Evolutionary conservation across 164 flowering plant genomes (phyloP).

Genomic region (Piper longum): DNA sequence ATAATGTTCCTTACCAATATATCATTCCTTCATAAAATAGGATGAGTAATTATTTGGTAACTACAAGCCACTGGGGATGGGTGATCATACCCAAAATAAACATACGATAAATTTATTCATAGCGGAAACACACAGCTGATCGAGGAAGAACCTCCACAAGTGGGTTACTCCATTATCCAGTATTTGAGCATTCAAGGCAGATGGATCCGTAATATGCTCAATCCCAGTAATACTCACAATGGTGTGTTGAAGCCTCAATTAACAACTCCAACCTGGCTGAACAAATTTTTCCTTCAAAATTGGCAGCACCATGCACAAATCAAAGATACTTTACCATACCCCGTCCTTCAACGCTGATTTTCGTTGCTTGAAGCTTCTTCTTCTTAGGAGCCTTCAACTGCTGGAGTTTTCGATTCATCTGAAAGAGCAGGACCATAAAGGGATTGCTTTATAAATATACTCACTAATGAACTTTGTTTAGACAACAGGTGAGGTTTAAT

Average conservation of each 20-base stretch:
- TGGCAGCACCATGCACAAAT: neutral
- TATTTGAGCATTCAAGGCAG: too few species aligned
- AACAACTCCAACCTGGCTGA: neutral
- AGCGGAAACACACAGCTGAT: too few species aligned
- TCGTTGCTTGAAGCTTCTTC: constrained; percentile 84
- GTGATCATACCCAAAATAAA: too few species aligned
- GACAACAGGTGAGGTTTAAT: neutral
- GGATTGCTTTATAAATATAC: neutral
- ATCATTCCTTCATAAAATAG: too few species aligned
- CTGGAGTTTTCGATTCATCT: constrained; percentile 91
- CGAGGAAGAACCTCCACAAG: too few species aligned
- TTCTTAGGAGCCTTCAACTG: constrained; percentile 82
- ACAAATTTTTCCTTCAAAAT: neutral
- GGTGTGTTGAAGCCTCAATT: neutral
- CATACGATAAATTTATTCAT: too few species aligned
- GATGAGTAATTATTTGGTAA: too few species aligned
- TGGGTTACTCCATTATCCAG: too few species aligned
- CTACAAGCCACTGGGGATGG: too few species aligned
- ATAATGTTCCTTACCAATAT: too few species aligned
- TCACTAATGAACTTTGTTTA: neutral
- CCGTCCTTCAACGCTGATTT: constrained; percentile 84
- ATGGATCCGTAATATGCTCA: too few species aligned
- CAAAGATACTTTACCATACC: constrained; percentile 81
- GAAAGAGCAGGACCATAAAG: constrained; percentile 2
- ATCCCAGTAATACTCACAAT: neutral